Conservation (phyloP, 106 monocot genomes). For the Apostasia shenzhenica region DNA sequence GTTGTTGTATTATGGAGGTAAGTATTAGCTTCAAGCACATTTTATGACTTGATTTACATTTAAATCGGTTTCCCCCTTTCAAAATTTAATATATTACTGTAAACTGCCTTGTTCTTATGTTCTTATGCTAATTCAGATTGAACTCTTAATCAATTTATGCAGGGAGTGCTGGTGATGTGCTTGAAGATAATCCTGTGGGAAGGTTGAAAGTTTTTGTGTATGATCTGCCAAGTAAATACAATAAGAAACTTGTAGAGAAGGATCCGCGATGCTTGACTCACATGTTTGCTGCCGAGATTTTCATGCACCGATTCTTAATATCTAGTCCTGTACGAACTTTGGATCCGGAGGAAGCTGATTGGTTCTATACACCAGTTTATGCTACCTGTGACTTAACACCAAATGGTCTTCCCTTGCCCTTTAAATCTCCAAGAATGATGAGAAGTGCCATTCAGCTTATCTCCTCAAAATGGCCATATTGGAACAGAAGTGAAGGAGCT, state of each 20-base stretch:
- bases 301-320: conserved; percentile 55
- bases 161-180: conserved; percentile 63
- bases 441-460: conserved; percentile 71
- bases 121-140: too few species aligned
- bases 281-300: conserved; percentile 70
- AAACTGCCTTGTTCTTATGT: background rate
- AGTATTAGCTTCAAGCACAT: background rate
- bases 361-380: conserved; percentile 70
- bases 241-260: conserved; percentile 45
- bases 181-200: conserved; percentile 60
- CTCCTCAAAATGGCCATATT: conserved; percentile 75
- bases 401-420: conserved; percentile 69
- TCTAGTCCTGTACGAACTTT: conserved; percentile 59
- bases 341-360: conserved; percentile 63
- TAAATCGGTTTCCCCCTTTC: background rate
- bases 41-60: background rate
- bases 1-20: background rate
- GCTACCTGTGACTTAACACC: conserved; percentile 56
- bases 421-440: conserved; percentile 80
- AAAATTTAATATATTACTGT: background rate
- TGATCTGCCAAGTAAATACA: conserved; percentile 58
- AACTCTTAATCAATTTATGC: too few species aligned
- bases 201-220: conserved; percentile 60
- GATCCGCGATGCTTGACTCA: conserved; percentile 57
- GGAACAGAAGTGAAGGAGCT: conserved; percentile 72